Evolutionary conservation across 1,284 basidiomycete genomes (phyloP), one percentile per base, ranked within the genome.

Genomic region (Heterobasidion parviporum): DNA sequence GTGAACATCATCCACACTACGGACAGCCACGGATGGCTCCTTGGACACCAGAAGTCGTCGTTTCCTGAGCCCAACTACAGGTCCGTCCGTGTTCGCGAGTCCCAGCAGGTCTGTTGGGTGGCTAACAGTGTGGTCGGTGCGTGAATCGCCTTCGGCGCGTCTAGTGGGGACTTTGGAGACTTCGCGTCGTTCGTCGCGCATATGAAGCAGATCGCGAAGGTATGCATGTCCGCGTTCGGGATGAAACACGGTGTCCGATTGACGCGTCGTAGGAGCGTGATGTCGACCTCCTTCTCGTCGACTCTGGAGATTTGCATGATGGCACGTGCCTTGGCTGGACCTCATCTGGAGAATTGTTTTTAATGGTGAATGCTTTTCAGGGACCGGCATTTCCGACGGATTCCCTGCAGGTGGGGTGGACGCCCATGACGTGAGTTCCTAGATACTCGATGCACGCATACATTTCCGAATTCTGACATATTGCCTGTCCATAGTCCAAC

Each of bases 1-100:
- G 72, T 92, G 65, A 91, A 92, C 63, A 74, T 89, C 63, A 75
- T 92, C 52, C 87, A 90, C 65, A 91, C 89, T 20, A 92, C 90
- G 0, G 90, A 92, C 66, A 85, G 80, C 47, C 90, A 92, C 69
- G 89, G 88, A 26, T 89, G 87, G 87, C 71, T 89, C 6, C 75
- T 88, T 26, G 87, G 88, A 3, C 87, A 91, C 70, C 83, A 86
- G 61, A 85, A 89, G 63, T 18, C 69, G 1, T 80, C 77, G 4
- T 81, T 79, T 63, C 87, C 87, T 0, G 88, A 90, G 61, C 88
- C 88, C 1, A 86, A 89, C 64, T 89, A 86, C 67, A 85, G 81
- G 81, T 78, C 54, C 55, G 70, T 61, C 15, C 38, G 12, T 14
- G 35, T 26, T 26, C 26, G 26, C 26, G 26, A 26, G 26, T 26